Base-by-base conservation (phyloP, 1,284 basidiomycete species). In the Termitomyces sp. region DNA sequence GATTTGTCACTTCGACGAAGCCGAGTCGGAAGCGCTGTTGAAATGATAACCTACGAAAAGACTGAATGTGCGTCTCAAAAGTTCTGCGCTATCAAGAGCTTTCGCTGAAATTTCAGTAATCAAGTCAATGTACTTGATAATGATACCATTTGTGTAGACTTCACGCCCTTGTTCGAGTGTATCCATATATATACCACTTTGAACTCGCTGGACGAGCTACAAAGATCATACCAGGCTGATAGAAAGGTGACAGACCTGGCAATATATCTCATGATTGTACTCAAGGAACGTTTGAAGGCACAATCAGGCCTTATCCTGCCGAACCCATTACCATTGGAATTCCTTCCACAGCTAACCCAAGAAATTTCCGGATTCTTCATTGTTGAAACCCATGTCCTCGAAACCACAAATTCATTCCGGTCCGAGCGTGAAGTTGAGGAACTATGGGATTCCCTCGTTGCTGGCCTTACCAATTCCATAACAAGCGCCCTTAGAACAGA, bases 311-410 rank as follows among this genome's bases (percentile, higher is more conserved):
- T 99, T 8, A 95, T 99, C 64, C 81, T 99, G 17, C 93, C 94
- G 1, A 76, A 75, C 61, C 80, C 82, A 19, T 72, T 88, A 53
- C 81, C 80, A 36, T 70, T 86, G 30, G 72, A 74, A 10, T 79
- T 80, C 34, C 77, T 86, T 21, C 75, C 77, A 8, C 72, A 81
- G 24, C 75, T 97, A 17, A 88, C 92, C 39, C 88, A 98, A 70
- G 92, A 98, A 70, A 92, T 98, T 58, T 90, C 95, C n/a, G 97
- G 97, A 0, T 99, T 98, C 73, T 99, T 99, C 74, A 93, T 99
- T 56, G 89, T 99, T 60, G 97, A 99, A 70, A 87, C 84, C 5
- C 90, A 98, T 66, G 95, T 99, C 0, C 80, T 98, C 5, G 83
- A 88, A 61, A 94, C 93, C 0, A 93, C 94, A 5, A 84, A 82